Base-by-base conservation (phyloP, 352 stramenopile species). In the Globisporangium cederbergense region DNA sequence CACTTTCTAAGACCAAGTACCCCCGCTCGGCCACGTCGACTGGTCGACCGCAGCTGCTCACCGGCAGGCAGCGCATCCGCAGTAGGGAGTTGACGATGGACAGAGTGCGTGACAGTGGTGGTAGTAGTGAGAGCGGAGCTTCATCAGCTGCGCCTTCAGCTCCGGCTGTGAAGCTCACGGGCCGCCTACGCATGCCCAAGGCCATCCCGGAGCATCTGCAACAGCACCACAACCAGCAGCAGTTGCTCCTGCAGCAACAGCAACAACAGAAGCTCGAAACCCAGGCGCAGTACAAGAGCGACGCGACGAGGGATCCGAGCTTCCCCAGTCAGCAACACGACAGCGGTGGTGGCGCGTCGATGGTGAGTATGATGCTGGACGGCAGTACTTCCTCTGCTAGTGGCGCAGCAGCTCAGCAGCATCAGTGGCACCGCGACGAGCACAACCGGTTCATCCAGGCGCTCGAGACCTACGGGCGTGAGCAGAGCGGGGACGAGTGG, bases 361-460 rank as follows among this genome's bases (percentile, higher is more conserved):
- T 34, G 52, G 3, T 46, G 38, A 53, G 22, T n/a, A 14, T 40
- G 46, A 11, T 65, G 18, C 34, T 50, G 53, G 14, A 16, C 10
- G 46, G n/a, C 16, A 38, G 14, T 10, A 22, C 43, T 22, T 42
- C 36, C 7, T 9, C 42, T 7, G 42, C 14, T 22, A 18, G 40
- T n/a, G 40, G 40, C 40, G n/a, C n/a, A 61, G 25, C 30, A 49
- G 3, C 8, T 22, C 42, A 38, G 18, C 11, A 43, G 22, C 40
- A 32, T 38, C 62, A 67, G 18, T 95, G 88, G 86, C 69, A 75
- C 7, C 71, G 64, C 55, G 83, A 92, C 18, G 86, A 96, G 60
- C 88, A 96, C 65, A 73, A 67, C 18, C 72, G 86, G 13, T 95
- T 96, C 73, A 85, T 96, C 70, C 81, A 91, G 60, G 86, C 81